Percentiles rank a stretch among this genome's conserved stretches.
These are phyloP conservation scores for Puccinia novopanici DNA, from an alignment of 1,284 basidiomycete species.

Conservation along the genomic window DNA sequence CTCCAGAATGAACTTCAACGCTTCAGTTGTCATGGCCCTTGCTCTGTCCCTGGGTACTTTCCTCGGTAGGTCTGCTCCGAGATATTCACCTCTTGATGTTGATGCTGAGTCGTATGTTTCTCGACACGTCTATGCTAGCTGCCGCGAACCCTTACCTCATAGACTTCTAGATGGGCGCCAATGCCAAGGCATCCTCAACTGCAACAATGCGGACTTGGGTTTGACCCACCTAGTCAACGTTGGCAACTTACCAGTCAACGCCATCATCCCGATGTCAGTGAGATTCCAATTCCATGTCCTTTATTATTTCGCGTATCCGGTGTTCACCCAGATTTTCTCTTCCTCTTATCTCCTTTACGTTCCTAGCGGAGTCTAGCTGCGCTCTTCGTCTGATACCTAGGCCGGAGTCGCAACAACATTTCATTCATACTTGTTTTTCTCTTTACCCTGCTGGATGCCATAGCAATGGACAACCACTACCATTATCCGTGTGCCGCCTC, in stretches of 20 bases:
- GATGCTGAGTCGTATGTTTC: background rate
- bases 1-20: constrained; percentile 10
- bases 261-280: constrained; percentile 7
- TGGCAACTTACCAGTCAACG: background rate
- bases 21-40: constrained; percentile 2
- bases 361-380: background rate
- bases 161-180: background rate
- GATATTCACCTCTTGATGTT: background rate
- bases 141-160: constrained; percentile 16
- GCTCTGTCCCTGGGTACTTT: background rate
- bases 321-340: background rate
- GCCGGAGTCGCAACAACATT: background rate
- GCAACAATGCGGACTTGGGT: background rate
- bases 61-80: background rate
- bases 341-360: background rate
- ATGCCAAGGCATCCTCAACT: background rate
- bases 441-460: background rate
- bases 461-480: constrained; percentile 16
- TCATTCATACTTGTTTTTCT: constrained; percentile 5
- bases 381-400: background rate
- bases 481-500: background rate
- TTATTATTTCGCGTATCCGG: background rate
- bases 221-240: background rate
- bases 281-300: background rate
- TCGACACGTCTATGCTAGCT: background rate